Base-by-base conservation (phyloP, 352 stramenopile species). In the Pythium dissimile region DNA sequence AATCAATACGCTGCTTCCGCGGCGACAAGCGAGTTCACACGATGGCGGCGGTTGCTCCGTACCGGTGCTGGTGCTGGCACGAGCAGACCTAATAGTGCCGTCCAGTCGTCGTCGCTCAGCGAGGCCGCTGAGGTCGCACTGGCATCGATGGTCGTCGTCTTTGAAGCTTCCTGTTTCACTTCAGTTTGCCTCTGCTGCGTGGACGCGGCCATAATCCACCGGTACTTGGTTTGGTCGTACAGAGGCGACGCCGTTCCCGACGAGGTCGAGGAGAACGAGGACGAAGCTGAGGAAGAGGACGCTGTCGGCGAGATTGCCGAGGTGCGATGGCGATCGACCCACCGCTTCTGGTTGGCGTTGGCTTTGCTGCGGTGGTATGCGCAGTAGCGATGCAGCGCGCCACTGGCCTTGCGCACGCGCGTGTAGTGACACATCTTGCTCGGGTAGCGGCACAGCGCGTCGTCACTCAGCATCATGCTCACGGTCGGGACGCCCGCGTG, bases 281-380 rank as follows among this genome's bases (percentile, higher is more conserved):
- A 24, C 5, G 31, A 39, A 30, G 37, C 18, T 27, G 54, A 31
- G 2, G 44, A 34, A 2, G 32, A 26, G 13, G 20, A 42, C 18
- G 30, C 21, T 16, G 31, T 32, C 2, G 54, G 37, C 2, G 45
- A 45, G 7, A 20, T 30, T 6, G 21, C 15, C 15, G 39, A 27
- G 31, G 61, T 51, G 18, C 64, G 64, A 21, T 63, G 64, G 23
- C 56, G 56, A 12, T 62, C 45, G 21, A 62, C 59, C 46, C 61
- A 67, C 30, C 66, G 66, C 37, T 66, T 66, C 30, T 75, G 67
- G 52, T 62, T 70, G 24, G 58, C 49, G 46, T 75, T 75, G 43
- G 67, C 67, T 42, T 71, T 70, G 43, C 54, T 42, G 15, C 68
- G 64, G 41, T 76, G 68, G 41, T 63, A 60, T 12, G 65, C 59